Evolutionary conservation across 2,329 filamentous ascomycete genomes (phyloP), one percentile per base, ranked within the genome.

Genomic region (Akanthomyces lecanii): DNA sequence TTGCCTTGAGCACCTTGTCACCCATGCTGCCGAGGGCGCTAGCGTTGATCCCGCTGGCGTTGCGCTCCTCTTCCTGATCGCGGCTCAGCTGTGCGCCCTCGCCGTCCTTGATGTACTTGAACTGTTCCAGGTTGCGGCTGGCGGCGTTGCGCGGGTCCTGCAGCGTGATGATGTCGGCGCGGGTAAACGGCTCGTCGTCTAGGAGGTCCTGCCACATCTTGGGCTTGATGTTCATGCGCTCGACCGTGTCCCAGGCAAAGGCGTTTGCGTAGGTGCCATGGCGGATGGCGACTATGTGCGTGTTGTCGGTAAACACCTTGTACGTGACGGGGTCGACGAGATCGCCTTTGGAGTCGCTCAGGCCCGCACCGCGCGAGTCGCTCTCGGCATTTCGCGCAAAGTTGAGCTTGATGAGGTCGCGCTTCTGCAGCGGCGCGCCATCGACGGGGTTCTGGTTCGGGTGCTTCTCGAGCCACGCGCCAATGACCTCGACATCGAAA

Each of bases 251-350:
- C 85, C 89, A 97, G 1, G 93, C 88, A 73, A 98, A 99, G 5
- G 97, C 95, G 76, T 99, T 99, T 56, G 94, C 94, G 63, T 93
- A 94, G 62, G 82, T 89, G 61, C 85, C 86, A 75, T 90, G 87
- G 63, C 87, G 84, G 66, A 99, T 82, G 18, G 93, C 94, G 52
- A 98, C 91, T 64, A 99, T 91, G 75, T 98, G 95, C 4, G 95
- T 98, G 76, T 98, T 98, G 74, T 99, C 92, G 53, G 95, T 99
- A 71, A 99, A 92, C 48, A 96, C 90, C 76, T 99, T 99, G 82
- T 91, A 98, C 0, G 93, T 97, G 53, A 99, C 94, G 0, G 95
- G 96, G 71, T 99, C 95, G 66, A 98, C 91, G 71, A 95, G 90
- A 70, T 98, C 95, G 60, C 86, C 90, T 65, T 83, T 81, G 18